phyloP scores from a whole-genome alignment of 1,284 basidiomycete genomes.

The Xerocomus cyaneibrunnescens region DNA sequence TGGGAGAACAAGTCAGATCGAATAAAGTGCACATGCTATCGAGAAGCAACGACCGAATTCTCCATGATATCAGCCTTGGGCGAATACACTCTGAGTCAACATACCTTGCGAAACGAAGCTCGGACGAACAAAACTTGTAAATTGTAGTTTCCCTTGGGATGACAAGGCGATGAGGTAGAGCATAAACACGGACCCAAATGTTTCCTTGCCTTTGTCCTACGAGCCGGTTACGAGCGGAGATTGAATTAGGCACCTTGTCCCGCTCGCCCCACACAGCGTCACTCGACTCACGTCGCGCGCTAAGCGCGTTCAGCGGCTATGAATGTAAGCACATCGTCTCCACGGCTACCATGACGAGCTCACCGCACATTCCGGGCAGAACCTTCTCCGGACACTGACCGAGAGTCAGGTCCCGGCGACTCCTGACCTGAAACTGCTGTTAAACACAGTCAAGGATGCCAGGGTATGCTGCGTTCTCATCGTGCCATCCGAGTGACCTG shows the following conservation, averaged over 20 bases:
- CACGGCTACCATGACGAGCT: conserved; percentile 2
- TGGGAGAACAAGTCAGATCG: too few species aligned
- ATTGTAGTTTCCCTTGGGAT: too few species aligned
- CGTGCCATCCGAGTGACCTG: conserved; percentile 9
- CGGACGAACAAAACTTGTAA: too few species aligned
- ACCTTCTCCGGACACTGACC: conserved; percentile 75
- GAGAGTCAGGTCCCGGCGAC: conserved; percentile 60
- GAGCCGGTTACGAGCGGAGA: conserved; percentile 35
- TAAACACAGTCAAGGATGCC: conserved; percentile 72
- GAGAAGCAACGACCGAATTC: too few species aligned
- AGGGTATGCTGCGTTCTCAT: conserved; percentile 48
- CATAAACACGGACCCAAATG: too few species aligned
- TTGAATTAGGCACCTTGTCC: conserved; percentile 35
- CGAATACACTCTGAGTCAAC: too few species aligned
- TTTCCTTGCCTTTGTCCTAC: not conserved
- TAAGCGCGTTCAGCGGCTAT: conserved; percentile 29
- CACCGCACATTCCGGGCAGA: conserved; percentile 41
- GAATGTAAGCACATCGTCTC: conserved; percentile 19
- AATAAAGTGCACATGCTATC: too few species aligned
- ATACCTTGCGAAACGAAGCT: too few species aligned
- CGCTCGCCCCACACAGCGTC: conserved; percentile 36
- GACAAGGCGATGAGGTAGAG: too few species aligned
- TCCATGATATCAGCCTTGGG: too few species aligned
- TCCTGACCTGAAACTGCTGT: conserved; percentile 66
- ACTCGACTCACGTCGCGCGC: conserved; percentile 28